These are phyloP conservation scores for Suhomyces xylopsoci DNA, from an alignment of 805 yeast species.

Conservation along the genomic window DNA sequence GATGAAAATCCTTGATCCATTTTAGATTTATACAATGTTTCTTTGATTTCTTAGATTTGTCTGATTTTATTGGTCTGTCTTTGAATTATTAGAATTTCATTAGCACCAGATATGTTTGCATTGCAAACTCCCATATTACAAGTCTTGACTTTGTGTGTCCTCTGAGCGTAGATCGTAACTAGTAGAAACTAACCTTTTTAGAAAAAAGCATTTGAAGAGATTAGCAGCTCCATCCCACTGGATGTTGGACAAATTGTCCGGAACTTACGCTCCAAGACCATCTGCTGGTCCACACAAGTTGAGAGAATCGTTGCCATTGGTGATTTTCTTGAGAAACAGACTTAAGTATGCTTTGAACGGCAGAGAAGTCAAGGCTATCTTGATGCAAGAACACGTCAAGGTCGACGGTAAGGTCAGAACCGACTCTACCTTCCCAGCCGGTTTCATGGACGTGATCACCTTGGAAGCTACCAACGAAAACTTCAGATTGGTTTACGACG, in stretches of 20 bases:
- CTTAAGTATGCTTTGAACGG: slow-evolving; percentile 34
- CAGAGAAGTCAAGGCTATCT: slow-evolving; percentile 33
- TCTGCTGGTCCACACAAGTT: slow-evolving; percentile 96
- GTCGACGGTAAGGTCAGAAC: slow-evolving; percentile 99
- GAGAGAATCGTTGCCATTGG: slow-evolving; percentile 32
- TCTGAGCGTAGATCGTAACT: slow-evolving; percentile 2
- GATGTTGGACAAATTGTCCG: slow-evolving; percentile 99
- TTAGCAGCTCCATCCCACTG: slow-evolving; percentile 99
- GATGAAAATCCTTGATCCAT: too few species aligned
- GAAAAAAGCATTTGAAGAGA: slow-evolving; percentile 99
- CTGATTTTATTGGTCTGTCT: too few species aligned
- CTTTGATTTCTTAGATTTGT: too few species aligned
- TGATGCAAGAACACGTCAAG: slow-evolving; percentile 37
- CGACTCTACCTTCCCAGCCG: slow-evolving; percentile 98
- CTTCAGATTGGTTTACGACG: slow-evolving; percentile 98
- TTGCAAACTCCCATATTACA: neutral
- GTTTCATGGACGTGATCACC: slow-evolving; percentile 98
- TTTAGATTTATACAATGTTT: too few species aligned
- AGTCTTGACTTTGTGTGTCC: neutral
- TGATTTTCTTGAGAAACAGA: slow-evolving; percentile 33
- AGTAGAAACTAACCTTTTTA: slow-evolving; percentile 33
- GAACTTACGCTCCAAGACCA: slow-evolving; percentile 99
- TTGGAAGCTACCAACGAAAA: slow-evolving; percentile 98
- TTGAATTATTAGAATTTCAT: too few species aligned
- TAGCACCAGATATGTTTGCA: neutral